Evolutionary conservation across 345 rosid genomes (phyloP).

Genomic region (Angophora floribunda): DNA sequence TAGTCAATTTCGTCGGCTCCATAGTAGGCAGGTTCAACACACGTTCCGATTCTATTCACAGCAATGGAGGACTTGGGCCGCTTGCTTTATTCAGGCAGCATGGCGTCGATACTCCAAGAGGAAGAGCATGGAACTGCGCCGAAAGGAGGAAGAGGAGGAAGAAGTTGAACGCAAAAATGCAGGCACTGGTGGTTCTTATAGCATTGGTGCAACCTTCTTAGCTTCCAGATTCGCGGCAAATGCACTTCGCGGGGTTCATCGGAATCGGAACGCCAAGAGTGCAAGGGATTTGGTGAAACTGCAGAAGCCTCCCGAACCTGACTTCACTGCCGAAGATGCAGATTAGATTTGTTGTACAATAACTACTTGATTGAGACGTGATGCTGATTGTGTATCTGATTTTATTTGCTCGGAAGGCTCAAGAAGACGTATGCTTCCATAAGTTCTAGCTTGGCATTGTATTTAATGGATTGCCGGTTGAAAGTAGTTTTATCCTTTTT

Average conservation of each 20-base stretch:
- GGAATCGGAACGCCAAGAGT: slow-evolving; percentile 62
- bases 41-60: slow-evolving; percentile 94
- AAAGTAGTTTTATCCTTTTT: neutral
- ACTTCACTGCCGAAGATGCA: slow-evolving; percentile 79
- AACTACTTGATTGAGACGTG: neutral
- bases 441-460: neutral
- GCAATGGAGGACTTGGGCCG: slow-evolving; percentile 99
- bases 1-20: slow-evolving; percentile 85
- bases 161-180: slow-evolving; percentile 32
- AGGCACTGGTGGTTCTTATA: slow-evolving; percentile 40
- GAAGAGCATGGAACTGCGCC: slow-evolving; percentile 63
- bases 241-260: slow-evolving; percentile 80
- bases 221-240: slow-evolving; percentile 89
- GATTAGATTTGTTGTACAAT: slow-evolving; percentile 15
- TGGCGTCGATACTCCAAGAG: slow-evolving; percentile 85
- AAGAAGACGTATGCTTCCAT: neutral
- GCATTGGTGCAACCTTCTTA: slow-evolving; percentile 83
- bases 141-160: slow-evolving; percentile 67
- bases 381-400: neutral
- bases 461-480: neutral
- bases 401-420: neutral
- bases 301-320: slow-evolving; percentile 94
- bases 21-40: slow-evolving; percentile 94
- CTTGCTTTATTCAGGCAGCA: slow-evolving; percentile 92
- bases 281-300: slow-evolving; percentile 64